Percentiles rank a stretch among this genome's conserved stretches.
Conservation (phyloP, 768 basidiomycete species). For the Cubamyces lactineus region DNA sequence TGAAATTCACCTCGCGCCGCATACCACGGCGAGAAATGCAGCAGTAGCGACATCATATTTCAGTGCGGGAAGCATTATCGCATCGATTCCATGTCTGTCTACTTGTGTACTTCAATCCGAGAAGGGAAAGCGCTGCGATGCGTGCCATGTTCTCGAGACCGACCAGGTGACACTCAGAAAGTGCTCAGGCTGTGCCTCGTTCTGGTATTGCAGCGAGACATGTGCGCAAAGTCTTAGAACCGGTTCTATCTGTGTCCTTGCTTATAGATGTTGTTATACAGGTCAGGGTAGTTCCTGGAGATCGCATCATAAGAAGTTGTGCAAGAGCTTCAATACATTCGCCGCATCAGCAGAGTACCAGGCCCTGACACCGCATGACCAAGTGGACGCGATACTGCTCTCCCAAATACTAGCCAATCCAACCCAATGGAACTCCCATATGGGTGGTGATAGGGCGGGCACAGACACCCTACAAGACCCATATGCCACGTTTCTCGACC, state of each 20-base stretch:
- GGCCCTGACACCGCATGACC: constrained; percentile 54
- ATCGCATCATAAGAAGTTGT: constrained; percentile 66
- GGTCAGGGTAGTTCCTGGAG: constrained; percentile 76
- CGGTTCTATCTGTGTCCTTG: neutral
- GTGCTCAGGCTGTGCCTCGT: constrained; percentile 69
- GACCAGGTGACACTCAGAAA: constrained; percentile 44
- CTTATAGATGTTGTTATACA: constrained; percentile 34
- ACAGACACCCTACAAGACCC: neutral
- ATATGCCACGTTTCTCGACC: constrained; percentile 28
- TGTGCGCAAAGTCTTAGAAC: constrained; percentile 49
- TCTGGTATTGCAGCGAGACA: constrained; percentile 70
- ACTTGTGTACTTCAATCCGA: constrained; percentile 54
- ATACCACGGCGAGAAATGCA: constrained; percentile 54
- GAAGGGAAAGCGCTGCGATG: constrained; percentile 70
- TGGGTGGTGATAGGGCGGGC: neutral
- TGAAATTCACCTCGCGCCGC: constrained; percentile 42
- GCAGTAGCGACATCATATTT: constrained; percentile 47
- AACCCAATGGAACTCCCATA: neutral
- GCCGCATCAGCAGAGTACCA: constrained; percentile 50
- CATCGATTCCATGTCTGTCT: constrained; percentile 49
- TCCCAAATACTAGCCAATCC: constrained; percentile 56
- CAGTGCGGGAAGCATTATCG: constrained; percentile 50
- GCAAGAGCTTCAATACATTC: constrained; percentile 57
- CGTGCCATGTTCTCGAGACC: constrained; percentile 49
- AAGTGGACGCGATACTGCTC: constrained; percentile 64